phyloP scores from a whole-genome alignment of 495 filamentous ascomycete species.

The Parathielavia hyrcaniae region DNA sequence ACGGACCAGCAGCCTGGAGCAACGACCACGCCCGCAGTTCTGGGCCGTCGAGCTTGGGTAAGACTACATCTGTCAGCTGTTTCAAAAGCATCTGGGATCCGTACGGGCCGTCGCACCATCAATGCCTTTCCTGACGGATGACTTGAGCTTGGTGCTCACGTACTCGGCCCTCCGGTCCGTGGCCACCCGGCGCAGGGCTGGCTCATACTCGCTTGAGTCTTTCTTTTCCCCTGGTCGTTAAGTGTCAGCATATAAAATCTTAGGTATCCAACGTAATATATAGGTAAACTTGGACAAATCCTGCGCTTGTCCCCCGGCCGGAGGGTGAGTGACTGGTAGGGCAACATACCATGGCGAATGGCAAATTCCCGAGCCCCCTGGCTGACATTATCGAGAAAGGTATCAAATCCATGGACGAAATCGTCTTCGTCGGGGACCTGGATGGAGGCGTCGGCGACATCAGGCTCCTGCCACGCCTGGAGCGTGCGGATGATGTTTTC shows the following conservation, averaged over 20 bases:
- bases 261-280: too few relatives aligned
- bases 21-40: neutral
- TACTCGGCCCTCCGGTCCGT: conserved; percentile 3
- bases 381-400: conserved; percentile 6
- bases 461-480: conserved; percentile 4
- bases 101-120: neutral
- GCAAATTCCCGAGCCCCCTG: conserved; percentile 3
- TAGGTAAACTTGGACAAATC: too few relatives aligned
- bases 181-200: neutral
- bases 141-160: conserved; percentile 1
- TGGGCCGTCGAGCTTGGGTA: too few relatives aligned
- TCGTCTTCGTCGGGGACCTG: neutral
- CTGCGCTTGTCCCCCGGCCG: too few relatives aligned
- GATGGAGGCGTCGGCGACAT: neutral
- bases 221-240: too few relatives aligned
- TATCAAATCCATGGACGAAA: conserved; percentile 6
- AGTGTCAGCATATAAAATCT: too few relatives aligned
- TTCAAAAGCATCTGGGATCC: too few relatives aligned
- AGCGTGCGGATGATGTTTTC: conserved; percentile 17
- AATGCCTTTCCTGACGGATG: neutral
- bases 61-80: too few relatives aligned
- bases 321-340: neutral
- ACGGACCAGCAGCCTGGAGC: conserved; percentile 6
- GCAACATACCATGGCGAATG: conserved; percentile 2
- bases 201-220: too few relatives aligned